Base-by-base conservation (phyloP, 805 yeast genomes). In the Lachancea mirantina region DNA sequence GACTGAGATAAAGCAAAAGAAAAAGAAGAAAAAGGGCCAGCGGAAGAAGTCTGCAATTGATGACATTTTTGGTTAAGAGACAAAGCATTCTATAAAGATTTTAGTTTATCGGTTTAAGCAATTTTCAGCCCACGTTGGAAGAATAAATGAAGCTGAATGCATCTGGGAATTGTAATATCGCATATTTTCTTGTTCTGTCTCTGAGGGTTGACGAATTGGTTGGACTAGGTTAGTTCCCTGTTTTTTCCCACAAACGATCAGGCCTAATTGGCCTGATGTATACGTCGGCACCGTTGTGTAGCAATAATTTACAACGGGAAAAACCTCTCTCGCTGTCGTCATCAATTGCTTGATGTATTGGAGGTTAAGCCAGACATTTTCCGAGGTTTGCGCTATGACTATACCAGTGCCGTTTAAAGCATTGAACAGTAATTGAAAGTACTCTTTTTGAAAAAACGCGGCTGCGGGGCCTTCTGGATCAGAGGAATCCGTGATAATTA, bases 401-500 rank as follows among this genome's bases (percentile, higher is more conserved):
- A 85, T 75, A 20, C 78, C 78, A 40, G 76, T 64, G 2, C 66
- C 65, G 27, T 70, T 71, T 35, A 87, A 67, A 4, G 92, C 82
- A 37, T 70, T 68, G 40, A 64, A 49, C 36, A 88, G 62, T 35
- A 87, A 62, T 48, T 74, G 65, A 59, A 85, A 87, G 62, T 87
- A 87, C 35, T 70, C 74, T 39, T 70, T 68, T 55, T 84, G 84
- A 64, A 87, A 87, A 46, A 87, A 82, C 13, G 82, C 82, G 48
- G 78, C 94, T 1, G 96, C 96, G 5, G 96, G 96, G 3, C 92
- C 96, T 47, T 87, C 96, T 1, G 96, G 96, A 57, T 87, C 96
- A 2, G 94, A 80, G 2, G 95, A 83, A 57, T 87, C 96, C 11
- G 95, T 83, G 40, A 87, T 84, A 38, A 87, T 83, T 19, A 88